phyloP scores from a whole-genome alignment of 352 stramenopile genomes.

The Phytopythium boreale region DNA sequence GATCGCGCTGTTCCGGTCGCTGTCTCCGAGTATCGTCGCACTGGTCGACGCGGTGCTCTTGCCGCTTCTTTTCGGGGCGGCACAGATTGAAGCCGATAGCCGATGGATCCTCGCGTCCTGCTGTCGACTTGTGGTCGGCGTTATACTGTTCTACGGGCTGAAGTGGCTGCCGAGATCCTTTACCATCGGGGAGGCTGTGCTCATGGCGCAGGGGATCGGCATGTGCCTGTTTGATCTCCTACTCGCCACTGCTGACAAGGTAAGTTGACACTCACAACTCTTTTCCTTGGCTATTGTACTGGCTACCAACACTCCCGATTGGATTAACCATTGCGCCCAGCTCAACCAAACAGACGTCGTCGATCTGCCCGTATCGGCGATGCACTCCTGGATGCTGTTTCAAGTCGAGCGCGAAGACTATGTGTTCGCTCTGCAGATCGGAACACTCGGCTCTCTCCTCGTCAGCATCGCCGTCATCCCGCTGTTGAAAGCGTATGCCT shows the following conservation, averaged over 20 bases:
- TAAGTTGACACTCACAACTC: slow-evolving; percentile 12
- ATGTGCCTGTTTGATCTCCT: slow-evolving; percentile 47
- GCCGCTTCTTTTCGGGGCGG: slow-evolving; percentile 21
- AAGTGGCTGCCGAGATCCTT: slow-evolving; percentile 57
- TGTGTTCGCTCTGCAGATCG: slow-evolving; percentile 57
- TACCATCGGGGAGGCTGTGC: slow-evolving; percentile 65
- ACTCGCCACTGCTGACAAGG: slow-evolving; percentile 39
- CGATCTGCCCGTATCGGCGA: slow-evolving; percentile 2
- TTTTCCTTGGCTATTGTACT: too few species aligned
- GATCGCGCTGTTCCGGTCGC: slow-evolving; percentile 30
- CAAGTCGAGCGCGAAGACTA: slow-evolving; percentile 33
- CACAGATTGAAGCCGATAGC: slow-evolving; percentile 27
- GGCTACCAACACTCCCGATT: not conserved
- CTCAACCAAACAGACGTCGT: slow-evolving; percentile 24
- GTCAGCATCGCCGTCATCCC: slow-evolving; percentile 45
- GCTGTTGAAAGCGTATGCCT: slow-evolving; percentile 38
- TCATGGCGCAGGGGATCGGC: slow-evolving; percentile 59
- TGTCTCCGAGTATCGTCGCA: slow-evolving; percentile 28
- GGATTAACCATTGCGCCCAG: slow-evolving; percentile 6
- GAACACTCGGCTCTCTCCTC: slow-evolving; percentile 44
- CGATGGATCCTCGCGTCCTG: slow-evolving; percentile 35
- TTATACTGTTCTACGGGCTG: slow-evolving; percentile 39
- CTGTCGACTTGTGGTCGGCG: slow-evolving; percentile 27
- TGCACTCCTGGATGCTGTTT: slow-evolving; percentile 29
- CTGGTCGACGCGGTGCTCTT: slow-evolving; percentile 42